A percentile compares a stretch with the other conserved stretches of the same genome.
Conservation (phyloP, 2,329 filamentous ascomycete species). For the Aspergillus ochraceus region DNA sequence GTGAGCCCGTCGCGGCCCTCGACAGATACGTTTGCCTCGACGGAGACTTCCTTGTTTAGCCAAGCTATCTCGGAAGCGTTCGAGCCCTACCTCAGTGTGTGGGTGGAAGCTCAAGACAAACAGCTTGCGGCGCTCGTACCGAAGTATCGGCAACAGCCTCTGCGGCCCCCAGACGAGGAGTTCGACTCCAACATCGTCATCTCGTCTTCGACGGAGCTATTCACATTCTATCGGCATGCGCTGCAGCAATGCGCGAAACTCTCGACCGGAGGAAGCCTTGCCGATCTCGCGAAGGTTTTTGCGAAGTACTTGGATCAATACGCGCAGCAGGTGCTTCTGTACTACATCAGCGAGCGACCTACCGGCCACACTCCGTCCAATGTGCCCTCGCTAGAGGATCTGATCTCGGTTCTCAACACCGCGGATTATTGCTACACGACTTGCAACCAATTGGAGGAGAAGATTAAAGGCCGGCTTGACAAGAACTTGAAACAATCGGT, state of each 20-base stretch:
- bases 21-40: constrained; percentile 85
- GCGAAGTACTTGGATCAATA: constrained; percentile 95
- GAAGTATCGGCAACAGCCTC: constrained; percentile 79
- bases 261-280: constrained; percentile 81
- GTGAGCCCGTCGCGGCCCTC: constrained; percentile 69
- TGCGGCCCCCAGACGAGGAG: constrained; percentile 82
- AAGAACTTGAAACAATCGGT: constrained; percentile 71
- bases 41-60: constrained; percentile 74
- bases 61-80: constrained; percentile 95
- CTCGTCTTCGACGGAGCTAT: constrained; percentile 90
- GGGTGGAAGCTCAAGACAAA: constrained; percentile 95
- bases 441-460: constrained; percentile 89
- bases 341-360: constrained; percentile 64
- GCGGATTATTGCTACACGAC: constrained; percentile 97
- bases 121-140: constrained; percentile 82
- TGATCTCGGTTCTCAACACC: constrained; percentile 87
- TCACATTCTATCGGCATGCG: constrained; percentile 93
- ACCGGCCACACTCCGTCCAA: constrained; percentile 55
- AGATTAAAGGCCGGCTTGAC: constrained; percentile 88
- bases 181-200: constrained; percentile 90
- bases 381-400: constrained; percentile 64
- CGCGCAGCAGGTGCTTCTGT: constrained; percentile 84
- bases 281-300: constrained; percentile 81
- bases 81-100: constrained; percentile 92
- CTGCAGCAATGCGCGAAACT: constrained; percentile 94